Evolutionary conservation across 2,329 filamentous ascomycete genomes (phyloP), one percentile per base, ranked within the genome.

Genomic region (Trichoderma guizhouense): DNA sequence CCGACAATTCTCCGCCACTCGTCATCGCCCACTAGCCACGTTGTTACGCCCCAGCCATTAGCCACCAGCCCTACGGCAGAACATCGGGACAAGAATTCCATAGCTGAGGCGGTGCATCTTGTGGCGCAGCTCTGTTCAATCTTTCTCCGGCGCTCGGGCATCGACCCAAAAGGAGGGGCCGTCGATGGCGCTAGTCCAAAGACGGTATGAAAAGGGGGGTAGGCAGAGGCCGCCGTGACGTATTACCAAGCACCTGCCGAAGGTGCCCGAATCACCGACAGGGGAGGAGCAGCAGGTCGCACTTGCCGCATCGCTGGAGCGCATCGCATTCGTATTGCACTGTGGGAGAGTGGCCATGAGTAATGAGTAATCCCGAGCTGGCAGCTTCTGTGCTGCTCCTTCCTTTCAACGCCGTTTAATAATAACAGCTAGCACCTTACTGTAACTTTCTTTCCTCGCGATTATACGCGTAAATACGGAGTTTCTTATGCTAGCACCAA

Each of bases 191-290:
- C 36, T 36, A 34, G 3, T 14, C 66, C 66, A 1, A 15, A 61
- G 51, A 2, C 11, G 30, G 66, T 6, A 53, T 32, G 11, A 12
- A 69, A 69, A 61, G 53, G 39, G 55, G 66, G 66, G 39, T 34
- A 34, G 28, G 43, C 36, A 69, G 66, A 61, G 66, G 66, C 39
- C 57, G 66, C 66, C 57, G 55, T 69, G 66, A 69, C 66, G 66
- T 69, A 69, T 69, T 69, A 69, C 66, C 66, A 69, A 69, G 66
- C 66, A 69, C 36, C 66, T 58, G 57, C 66, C 66, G 66, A 69
- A 69, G 55, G 57, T 62, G 66, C 66, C 66, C 66, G 66, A 69
- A 69, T 58, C 66, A 18, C 55, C 57, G 66, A 62, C 65, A 47
- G 65, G 65, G 34, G 18, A 68, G 55, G 53, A 21, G 51, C 43